Base-by-base conservation (phyloP, 2,329 filamentous ascomycete genomes). In the Botrytis hyacinthi region DNA sequence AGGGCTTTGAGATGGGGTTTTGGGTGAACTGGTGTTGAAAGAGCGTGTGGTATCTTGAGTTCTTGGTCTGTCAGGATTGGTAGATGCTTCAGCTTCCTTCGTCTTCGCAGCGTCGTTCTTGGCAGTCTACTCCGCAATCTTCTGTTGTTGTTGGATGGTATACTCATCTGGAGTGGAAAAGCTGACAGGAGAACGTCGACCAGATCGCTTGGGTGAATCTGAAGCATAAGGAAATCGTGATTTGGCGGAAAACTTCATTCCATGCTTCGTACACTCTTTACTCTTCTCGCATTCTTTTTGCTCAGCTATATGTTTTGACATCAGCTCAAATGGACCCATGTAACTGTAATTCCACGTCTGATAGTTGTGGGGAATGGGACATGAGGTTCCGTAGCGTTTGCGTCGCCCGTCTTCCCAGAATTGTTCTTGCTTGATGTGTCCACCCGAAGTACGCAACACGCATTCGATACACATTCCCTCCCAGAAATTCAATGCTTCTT, bases 11-110 rank as follows among this genome's bases (percentile, higher is more conserved):
- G n/a, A 57, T 29, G 14, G 51, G 5, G 51, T 18, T 16, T 14
- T 29, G 14, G 6, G 14, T 1, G 6, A 18, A 4, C 2, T 29
- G n/a, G n/a, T 18, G 0, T 29, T 57, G 51, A 57, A 57, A 8
- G 51, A 57, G n/a, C 16, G 51, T 8, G 51, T 57, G 6, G 3
- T 57, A 1, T 57, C n/a, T 29, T 57, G 14, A 18, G 51, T 29
- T 29, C n/a, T 18, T 1, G n/a, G 51, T 54, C 6, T 54, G 0
- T 3, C 1, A 1, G 14, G 2, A 29, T 16, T 6, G 1, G 51
- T 18, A 18, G 5, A 4, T 7, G 14, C n/a, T 16, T 54, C n/a
- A 4, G 3, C 2, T 8, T 54, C 14, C 6, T 4, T 8, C 5
- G 8, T 18, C 51, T 54, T 54, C 12, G 14, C 6, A 29, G 26